A percentile compares a stretch with the other conserved stretches of the same genome.
Conservation (phyloP, 148 eudicot genomes). For the Rhododendron mucronatum region DNA sequence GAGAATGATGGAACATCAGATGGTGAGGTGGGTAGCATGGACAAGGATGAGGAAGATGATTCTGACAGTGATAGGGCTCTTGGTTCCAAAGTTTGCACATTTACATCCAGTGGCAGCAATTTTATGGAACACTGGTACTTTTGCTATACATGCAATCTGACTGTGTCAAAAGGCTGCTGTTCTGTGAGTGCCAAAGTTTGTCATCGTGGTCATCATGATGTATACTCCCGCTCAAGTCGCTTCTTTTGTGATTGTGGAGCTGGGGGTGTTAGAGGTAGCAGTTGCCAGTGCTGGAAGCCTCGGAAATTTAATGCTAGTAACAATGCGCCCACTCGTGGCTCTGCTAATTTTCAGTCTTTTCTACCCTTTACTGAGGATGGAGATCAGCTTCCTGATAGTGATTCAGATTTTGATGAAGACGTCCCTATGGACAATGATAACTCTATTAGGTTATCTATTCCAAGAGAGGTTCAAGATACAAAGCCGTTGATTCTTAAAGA, state of each 20-base stretch:
- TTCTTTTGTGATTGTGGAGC: slow-evolving; percentile 99
- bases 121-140: slow-evolving; percentile 99
- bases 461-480: slow-evolving; percentile 62
- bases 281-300: slow-evolving; percentile 95
- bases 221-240: slow-evolving; percentile 95
- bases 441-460: slow-evolving; percentile 57
- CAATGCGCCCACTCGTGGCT: slow-evolving; percentile 37
- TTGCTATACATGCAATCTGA: slow-evolving; percentile 96
- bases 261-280: slow-evolving; percentile 96
- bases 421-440: slow-evolving; percentile 51
- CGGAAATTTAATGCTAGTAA: slow-evolving; percentile 65
- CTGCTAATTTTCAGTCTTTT: slow-evolving; percentile 69
- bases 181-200: slow-evolving; percentile 99
- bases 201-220: slow-evolving; percentile 99
- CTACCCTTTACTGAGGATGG: slow-evolving; percentile 78
- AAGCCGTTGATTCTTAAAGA: slow-evolving; percentile 70
- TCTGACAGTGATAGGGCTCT: slow-evolving; percentile 79
- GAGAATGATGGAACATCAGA: slow-evolving; percentile 99
- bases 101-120: slow-evolving; percentile 99
- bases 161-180: slow-evolving; percentile 98
- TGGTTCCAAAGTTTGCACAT: slow-evolving; percentile 97
- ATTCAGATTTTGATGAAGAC: slow-evolving; percentile 92
- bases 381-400: slow-evolving; percentile 89
- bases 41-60: slow-evolving; percentile 94
- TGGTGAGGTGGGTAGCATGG: slow-evolving; percentile 85